Evolutionary conservation across 257 asterid genomes (phyloP).

Genomic region (Forsythia suspensa): DNA sequence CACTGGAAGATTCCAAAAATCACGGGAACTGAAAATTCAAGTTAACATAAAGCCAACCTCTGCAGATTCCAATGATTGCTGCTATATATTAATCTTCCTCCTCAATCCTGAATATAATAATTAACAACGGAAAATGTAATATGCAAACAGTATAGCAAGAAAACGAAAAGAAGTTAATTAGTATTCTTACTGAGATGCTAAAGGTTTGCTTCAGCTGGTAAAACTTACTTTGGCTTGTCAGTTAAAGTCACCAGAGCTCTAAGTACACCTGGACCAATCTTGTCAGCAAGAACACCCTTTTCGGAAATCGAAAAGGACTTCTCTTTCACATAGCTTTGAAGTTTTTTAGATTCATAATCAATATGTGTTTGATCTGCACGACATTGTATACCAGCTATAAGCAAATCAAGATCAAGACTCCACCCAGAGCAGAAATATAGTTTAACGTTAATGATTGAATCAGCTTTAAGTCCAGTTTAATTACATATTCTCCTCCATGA

Average conservation of each 20-base stretch:
- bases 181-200: conserved; percentile 5
- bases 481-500: neutral
- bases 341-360: conserved; percentile 78
- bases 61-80: conserved; percentile 3
- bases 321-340: conserved; percentile 87
- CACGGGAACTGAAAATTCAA: neutral
- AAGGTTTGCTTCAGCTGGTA: conserved; percentile 6
- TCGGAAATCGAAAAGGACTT: conserved; percentile 69
- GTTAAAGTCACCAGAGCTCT: conserved; percentile 78
- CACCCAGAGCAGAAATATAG: neutral
- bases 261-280: conserved; percentile 76
- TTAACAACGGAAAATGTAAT: conserved; percentile 8
- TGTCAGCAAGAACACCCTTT: conserved; percentile 75
- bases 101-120: conserved; percentile 34
- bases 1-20: conserved; percentile 2
- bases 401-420: conserved; percentile 15
- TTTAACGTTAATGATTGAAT: neutral
- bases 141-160: neutral
- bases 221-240: conserved; percentile 60
- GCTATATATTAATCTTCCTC: conserved; percentile 32
- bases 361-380: conserved; percentile 72
- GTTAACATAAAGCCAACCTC: neutral
- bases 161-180: neutral
- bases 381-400: conserved; percentile 20
- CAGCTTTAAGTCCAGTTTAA: neutral